Evolutionary conservation across 2,329 filamentous ascomycete species (phyloP), one percentile per base, ranked within the genome.

Genomic region (Septoria petroselini): DNA sequence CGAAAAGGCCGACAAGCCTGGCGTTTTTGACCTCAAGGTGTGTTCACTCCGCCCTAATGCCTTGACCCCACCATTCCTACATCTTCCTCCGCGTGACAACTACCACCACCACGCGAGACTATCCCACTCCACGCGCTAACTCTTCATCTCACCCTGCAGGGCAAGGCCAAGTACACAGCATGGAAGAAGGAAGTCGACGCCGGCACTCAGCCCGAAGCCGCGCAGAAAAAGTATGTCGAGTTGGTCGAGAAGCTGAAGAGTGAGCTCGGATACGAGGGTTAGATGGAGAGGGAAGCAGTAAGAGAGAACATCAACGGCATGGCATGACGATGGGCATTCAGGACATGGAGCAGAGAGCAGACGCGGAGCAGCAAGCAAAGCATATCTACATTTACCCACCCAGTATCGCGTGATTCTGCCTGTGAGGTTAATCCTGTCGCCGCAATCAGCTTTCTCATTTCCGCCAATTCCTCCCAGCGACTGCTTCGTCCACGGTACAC

Each of bases 221-320:
- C 90, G 15, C 85, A 94, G 79, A 76, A 81, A 68, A 74, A 79
- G 66, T 96, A 95, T 73, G 79, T 94, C 63, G 75, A 77, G 60
- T 74, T 85, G 54, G 82, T 93, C 58, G 82, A 89, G 71, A 69
- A 75, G 64, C 71, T 94, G 65, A 89, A 93, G 79, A 71, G 64
- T 53, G 79, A 80, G 68, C 80, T 84, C 70, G 85, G 84, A 52
- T 86, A 76, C 70, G 80, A 87, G 67, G 76, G 73, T 55, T 74
- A 79, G 71, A 43, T 15, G 29, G 14, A 31, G 27, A 51, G 18
- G 14, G n/a, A 6, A 12, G 8, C 9, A 17, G 37, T 17, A 37
- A 18, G 6, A 17, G 33, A 12, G 23, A 27, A 27, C 9, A 27
- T 9, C 9, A n/a, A n/a, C n/a, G n/a, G n/a, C 14, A 47, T 3